Evolutionary conservation across 2,329 filamentous ascomycete genomes (phyloP).

Genomic region (Neonectria ditissima): DNA sequence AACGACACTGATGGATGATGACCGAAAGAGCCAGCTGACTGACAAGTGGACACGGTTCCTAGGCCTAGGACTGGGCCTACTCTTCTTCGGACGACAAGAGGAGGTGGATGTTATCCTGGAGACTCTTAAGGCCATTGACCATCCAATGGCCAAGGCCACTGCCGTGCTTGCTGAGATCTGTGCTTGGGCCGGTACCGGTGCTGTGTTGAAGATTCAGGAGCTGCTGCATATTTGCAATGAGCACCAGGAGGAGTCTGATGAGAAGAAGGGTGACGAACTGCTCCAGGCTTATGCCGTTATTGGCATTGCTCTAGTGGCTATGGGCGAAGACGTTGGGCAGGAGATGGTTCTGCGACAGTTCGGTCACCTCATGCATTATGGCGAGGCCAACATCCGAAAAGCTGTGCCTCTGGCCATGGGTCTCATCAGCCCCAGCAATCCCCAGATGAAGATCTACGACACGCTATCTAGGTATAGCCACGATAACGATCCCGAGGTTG

Average conservation of each 20-base stretch:
- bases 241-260: slow-evolving; percentile 92
- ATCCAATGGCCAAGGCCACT: slow-evolving; percentile 97
- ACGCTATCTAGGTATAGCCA: slow-evolving; percentile 97
- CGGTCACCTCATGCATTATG: slow-evolving; percentile 98
- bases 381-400: slow-evolving; percentile 95
- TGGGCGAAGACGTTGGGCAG: slow-evolving; percentile 98
- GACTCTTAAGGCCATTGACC: slow-evolving; percentile 95
- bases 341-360: slow-evolving; percentile 99
- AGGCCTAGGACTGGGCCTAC: slow-evolving; percentile 88
- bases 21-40: slow-evolving; percentile 88
- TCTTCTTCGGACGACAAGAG: slow-evolving; percentile 97
- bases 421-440: slow-evolving; percentile 95
- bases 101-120: slow-evolving; percentile 99
- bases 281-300: slow-evolving; percentile 96
- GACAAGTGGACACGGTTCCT: slow-evolving; percentile 99
- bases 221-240: slow-evolving; percentile 98
- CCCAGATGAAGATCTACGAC: slow-evolving; percentile 99
- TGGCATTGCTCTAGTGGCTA: slow-evolving; percentile 92
- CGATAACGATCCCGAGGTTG: slow-evolving; percentile 98
- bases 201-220: slow-evolving; percentile 96
- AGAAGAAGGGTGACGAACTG: slow-evolving; percentile 95
- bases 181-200: slow-evolving; percentile 97
- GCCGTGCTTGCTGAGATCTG: slow-evolving; percentile 95
- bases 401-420: slow-evolving; percentile 97
- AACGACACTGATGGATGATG: slow-evolving; percentile 92